Base-by-base conservation (phyloP, 192 early-diverging fungal genomes). In the Phycomyces nitens region DNA sequence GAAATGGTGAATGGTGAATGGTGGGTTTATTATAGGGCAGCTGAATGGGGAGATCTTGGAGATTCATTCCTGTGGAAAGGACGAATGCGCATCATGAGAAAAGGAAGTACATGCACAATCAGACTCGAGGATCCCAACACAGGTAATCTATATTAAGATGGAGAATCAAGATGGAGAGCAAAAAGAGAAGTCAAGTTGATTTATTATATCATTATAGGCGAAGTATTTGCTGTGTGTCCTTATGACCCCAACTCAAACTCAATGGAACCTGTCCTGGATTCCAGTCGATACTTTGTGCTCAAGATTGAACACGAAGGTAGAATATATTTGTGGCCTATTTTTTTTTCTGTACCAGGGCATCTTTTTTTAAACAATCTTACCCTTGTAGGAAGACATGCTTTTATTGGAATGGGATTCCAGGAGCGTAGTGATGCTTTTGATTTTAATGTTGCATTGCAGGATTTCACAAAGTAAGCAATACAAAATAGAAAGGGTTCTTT, bases 391-490 rank as follows among this genome's bases (percentile, higher is more conserved):
- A 77, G 91, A 14, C 88, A 92, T 69, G 91, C 92, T 18, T 94
- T 87, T 69, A 77, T 95, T 58, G 93, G 93, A 11, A 73, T 95
- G 54, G 93, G 93, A 11, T 95, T 95, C 67, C 72, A 80, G 42
- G 93, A 95, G 69, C 80, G 93, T 14, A 81, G 80, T 29, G 77
- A 83, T 62, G 88, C 93, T 2, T 95, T 95, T 77, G 93, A 95
- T 70, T 93, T 94, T 59, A 94, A 95, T 65, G 93, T 95, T 3
- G 86, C 91, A 1, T 71, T 95, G 4, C 91, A 94, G 74, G 93
- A 95, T 73, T 86, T 84, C 65, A 70, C 75, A 61, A 90, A 88
- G 87, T 89, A 74, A 62, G 72, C 23, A 4, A 15, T 39, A 15
- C 11, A 24, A 14, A 29, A 41, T 8, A 9, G 3, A 21, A 24